Evolutionary conservation across 176 grass and related monocot genomes (phyloP), one percentile per base, ranked within the genome.

Genomic region (Urochloa ruziziensis): DNA sequence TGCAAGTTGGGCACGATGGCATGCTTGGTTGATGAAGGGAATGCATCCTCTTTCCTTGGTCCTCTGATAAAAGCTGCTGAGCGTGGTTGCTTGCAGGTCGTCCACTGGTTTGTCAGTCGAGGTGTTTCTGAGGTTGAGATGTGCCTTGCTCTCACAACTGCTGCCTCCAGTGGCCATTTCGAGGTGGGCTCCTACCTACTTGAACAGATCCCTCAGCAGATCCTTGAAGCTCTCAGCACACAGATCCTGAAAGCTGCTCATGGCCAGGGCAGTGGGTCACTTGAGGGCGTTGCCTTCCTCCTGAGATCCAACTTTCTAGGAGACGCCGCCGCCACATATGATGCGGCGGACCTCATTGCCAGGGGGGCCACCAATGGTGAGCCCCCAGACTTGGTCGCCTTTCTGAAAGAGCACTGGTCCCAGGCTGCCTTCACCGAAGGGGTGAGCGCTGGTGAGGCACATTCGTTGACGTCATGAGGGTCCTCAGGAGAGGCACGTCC

Each of bases 1-100:
- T 84, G 94, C 70, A 94, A 89, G 72, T 90, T 93, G 53, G 85
- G 67, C 62, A 94, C 91, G n/a, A 97, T 97, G 94, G 91, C 90
- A 74, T 94, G 91, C 65, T 82, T 94, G 52, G 89, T 97, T 65
- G 87, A 94, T 24, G 91, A 94, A 80, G 89, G 94, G 25, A 91
- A 91, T 64, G 89, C 91, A 25, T 36, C n/a, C 44, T 90, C 91
- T 60, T 97, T 97, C 73, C 85, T 94, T 16, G 70, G 75, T 34
- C 91, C 94, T 21, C 43, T 94, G 17, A 88, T 94, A 92, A 86
- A 88, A 83, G 94, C 94, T 23, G 87, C 94, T 54, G 91, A 94
- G 82, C 65, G 87, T 2, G 91, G 91, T 2, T 94, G 94, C 74
- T 84, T 94, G 84, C 89, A 86, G 34, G 94, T 97, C 49, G 89